Evolutionary conservation across 805 yeast genomes (phyloP).

Genomic region (Spathaspora gorwiae): DNA sequence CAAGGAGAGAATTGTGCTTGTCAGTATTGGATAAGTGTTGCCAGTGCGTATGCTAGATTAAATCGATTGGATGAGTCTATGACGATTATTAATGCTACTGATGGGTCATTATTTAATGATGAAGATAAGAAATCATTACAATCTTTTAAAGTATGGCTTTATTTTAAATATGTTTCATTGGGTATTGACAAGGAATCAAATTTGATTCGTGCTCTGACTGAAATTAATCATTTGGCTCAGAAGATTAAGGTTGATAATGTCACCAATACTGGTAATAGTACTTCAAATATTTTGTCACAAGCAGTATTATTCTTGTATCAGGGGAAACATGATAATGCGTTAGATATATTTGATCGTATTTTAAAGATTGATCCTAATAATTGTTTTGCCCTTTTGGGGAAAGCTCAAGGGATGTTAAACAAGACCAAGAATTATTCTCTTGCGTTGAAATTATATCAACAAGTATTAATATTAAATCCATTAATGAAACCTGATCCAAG

Average conservation of each 20-base stretch:
- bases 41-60: conserved; percentile 70
- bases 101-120: conserved; percentile 34
- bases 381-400: conserved; percentile 72
- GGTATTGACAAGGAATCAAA: conserved; percentile 23
- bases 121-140: conserved; percentile 51
- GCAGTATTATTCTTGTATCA: conserved; percentile 59
- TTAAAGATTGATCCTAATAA: conserved; percentile 54
- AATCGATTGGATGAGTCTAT: conserved; percentile 58
- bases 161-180: conserved; percentile 35
- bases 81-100: conserved; percentile 58
- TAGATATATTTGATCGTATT: conserved; percentile 62
- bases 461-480: conserved; percentile 72
- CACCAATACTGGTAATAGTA: conserved; percentile 4
- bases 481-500: conserved; percentile 84
- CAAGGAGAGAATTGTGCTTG: conserved; percentile 74
- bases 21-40: conserved; percentile 81
- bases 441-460: conserved; percentile 81
- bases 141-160: conserved; percentile 70
- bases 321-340: conserved; percentile 66
- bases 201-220: conserved; percentile 19
- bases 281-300: conserved; percentile 48
- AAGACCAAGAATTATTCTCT: conserved; percentile 63
- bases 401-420: conserved; percentile 74
- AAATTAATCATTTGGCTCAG: conserved; percentile 15
- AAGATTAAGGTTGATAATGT: conserved; percentile 6